Conservation (phyloP, 768 basidiomycete genomes). For the Rhizopogon salebrosus region DNA sequence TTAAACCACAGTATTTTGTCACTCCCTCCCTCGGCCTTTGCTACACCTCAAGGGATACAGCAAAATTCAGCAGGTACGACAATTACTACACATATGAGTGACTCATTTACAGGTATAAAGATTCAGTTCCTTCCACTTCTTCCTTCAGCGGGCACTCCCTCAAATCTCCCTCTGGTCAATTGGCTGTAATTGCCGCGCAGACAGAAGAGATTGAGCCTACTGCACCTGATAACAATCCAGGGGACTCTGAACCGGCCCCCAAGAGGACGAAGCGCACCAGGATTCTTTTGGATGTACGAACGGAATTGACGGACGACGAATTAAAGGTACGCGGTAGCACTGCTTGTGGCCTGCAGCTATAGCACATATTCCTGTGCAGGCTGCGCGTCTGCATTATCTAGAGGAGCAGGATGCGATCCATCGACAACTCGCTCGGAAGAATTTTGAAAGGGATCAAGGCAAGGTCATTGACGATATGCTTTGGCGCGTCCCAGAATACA, state of each 20-base stretch:
- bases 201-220: neutral
- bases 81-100: neutral
- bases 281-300: conserved; percentile 63
- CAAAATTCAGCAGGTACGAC: neutral
- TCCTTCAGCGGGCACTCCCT: conserved; percentile 5
- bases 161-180: neutral
- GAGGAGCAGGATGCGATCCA: conserved; percentile 53
- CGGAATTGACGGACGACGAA: conserved; percentile 79
- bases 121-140: neutral
- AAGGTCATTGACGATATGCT: conserved; percentile 58
- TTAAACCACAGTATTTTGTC: neutral
- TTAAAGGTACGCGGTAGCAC: conserved; percentile 46
- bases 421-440: conserved; percentile 47
- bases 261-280: conserved; percentile 48
- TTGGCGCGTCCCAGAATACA: conserved; percentile 58
- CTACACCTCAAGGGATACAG: neutral
- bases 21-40: neutral
- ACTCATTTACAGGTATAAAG: neutral
- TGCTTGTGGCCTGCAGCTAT: neutral
- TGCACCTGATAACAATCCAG: neutral
- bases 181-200: neutral
- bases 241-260: neutral
- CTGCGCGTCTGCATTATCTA: conserved; percentile 62
- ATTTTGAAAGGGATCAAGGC: conserved; percentile 48
- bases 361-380: conserved; percentile 27